Conservation (phyloP, 768 basidiomycete genomes). For the Tubosaeta sp. region DNA sequence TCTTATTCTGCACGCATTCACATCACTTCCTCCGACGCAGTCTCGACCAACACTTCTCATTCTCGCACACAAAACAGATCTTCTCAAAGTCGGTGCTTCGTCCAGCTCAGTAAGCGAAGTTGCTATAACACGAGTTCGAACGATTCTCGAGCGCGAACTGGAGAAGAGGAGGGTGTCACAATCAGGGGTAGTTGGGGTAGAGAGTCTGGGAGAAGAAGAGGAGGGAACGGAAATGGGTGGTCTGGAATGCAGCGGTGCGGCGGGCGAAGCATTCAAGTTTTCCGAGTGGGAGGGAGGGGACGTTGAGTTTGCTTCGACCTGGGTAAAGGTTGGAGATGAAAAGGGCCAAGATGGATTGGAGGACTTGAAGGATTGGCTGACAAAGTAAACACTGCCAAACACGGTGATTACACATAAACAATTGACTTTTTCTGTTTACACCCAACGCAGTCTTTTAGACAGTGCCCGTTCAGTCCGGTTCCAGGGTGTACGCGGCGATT, state of each 20-base stretch:
- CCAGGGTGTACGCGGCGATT: constrained; percentile 60
- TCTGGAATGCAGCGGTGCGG: constrained; percentile 58
- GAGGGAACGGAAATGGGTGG: constrained; percentile 66
- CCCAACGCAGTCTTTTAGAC: constrained; percentile 62
- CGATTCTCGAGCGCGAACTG: constrained; percentile 79
- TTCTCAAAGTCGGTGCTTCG: constrained; percentile 47
- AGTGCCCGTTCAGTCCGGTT: constrained; percentile 56
- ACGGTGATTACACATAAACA: constrained; percentile 12
- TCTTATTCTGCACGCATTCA: constrained; percentile 61
- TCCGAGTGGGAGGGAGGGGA: constrained; percentile 83
- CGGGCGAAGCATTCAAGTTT: constrained; percentile 62
- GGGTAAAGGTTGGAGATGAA: constrained; percentile 37
- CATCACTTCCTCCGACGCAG: constrained; percentile 70
- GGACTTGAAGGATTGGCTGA: constrained; percentile 47
- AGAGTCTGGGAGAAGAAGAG: constrained; percentile 69
- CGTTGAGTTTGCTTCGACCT: constrained; percentile 62
- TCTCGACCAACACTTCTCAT: constrained; percentile 57
- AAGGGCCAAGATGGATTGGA: constrained; percentile 35
- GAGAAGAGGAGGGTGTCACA: constrained; percentile 70
- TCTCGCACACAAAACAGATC: constrained; percentile 74
- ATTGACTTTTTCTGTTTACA: neutral
- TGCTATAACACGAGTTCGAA: constrained; percentile 66
- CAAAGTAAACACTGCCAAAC: constrained; percentile 34
- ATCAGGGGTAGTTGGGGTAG: constrained; percentile 62
- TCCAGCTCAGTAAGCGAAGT: constrained; percentile 38